A percentile compares a stretch with the other conserved stretches of the same genome.
Evolutionary conservation across 169 alveolate species (phyloP).

Genomic region (Cystoisospora suis): DNA sequence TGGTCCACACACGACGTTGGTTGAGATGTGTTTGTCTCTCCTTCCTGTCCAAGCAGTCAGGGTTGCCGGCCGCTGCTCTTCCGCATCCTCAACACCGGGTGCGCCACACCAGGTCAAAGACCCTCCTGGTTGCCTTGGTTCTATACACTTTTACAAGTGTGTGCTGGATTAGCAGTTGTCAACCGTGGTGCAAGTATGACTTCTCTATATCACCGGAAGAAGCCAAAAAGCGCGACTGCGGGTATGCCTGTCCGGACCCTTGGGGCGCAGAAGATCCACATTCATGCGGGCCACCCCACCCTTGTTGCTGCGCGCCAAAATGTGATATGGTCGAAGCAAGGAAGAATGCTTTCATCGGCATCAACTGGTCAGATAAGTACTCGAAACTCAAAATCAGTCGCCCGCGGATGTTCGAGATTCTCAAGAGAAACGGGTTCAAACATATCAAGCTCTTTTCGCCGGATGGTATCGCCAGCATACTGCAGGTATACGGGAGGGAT

Average conservation of each 20-base stretch:
- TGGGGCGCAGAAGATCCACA: slow-evolving; percentile 54
- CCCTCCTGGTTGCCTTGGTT: no score
- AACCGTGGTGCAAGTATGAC: slow-evolving; percentile 48
- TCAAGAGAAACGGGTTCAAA: slow-evolving; percentile 30
- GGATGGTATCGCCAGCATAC: slow-evolving; percentile 20
- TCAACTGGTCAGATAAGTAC: slow-evolving; percentile 59
- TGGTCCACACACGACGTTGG: no score
- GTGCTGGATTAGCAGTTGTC: no score
- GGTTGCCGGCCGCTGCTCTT: no score
- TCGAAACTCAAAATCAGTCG: slow-evolving; percentile 12
- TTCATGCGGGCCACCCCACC: slow-evolving; percentile 38
- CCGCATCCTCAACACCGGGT: no score
- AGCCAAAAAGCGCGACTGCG: slow-evolving; percentile 28
- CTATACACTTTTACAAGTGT: no score
- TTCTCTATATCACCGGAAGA: neutral
- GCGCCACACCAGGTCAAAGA: no score
- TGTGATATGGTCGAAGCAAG: slow-evolving; percentile 31
- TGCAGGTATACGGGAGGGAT: slow-evolving; percentile 19
- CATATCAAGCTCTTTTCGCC: slow-evolving; percentile 52
- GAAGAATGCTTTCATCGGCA: slow-evolving; percentile 29
- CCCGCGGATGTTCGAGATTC: neutral
- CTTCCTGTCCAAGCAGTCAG: no score
- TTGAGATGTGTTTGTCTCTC: no score
- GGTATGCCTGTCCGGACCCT: slow-evolving; percentile 55
- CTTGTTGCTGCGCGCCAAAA: slow-evolving; percentile 57